Evolutionary conservation across 2,329 filamentous ascomycete species (phyloP).

Genomic region (Venturia carpophila): DNA sequence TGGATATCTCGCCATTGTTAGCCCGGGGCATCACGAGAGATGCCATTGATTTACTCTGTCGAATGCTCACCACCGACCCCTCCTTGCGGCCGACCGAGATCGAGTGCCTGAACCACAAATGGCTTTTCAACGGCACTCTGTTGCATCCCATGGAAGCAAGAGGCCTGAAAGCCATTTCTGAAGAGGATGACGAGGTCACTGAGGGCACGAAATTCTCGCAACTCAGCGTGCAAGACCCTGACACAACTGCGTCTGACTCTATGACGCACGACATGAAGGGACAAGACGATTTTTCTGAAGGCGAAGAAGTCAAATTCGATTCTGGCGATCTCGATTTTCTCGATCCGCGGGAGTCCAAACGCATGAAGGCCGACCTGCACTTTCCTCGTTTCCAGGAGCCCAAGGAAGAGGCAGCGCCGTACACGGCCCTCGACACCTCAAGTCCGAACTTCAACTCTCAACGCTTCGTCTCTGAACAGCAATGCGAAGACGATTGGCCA

Average conservation of each 20-base stretch:
- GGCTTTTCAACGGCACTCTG: conserved; percentile 54
- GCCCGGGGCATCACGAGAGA: conserved; percentile 51
- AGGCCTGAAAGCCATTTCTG: conserved; percentile 35
- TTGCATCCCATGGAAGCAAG: conserved; percentile 24
- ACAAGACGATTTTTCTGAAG: conserved; percentile 24
- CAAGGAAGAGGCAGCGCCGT: conserved; percentile 11
- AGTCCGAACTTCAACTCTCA: conserved; percentile 16
- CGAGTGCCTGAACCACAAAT: conserved; percentile 63
- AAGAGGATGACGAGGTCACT: conserved; percentile 50
- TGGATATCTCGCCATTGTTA: conserved; percentile 59
- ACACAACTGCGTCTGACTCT: conserved; percentile 28
- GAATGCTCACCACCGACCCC: conserved; percentile 78
- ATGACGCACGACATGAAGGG: conserved; percentile 21
- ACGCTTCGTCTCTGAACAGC: neutral
- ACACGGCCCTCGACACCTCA: conserved; percentile 8
- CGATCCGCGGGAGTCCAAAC: conserved; percentile 22
- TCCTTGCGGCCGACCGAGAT: conserved; percentile 65
- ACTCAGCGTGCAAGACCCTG: conserved; percentile 48
- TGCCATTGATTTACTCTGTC: conserved; percentile 65
- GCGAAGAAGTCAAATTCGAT: conserved; percentile 27
- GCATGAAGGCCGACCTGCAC: conserved; percentile 23
- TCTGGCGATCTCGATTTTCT: conserved; percentile 21
- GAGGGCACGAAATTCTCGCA: conserved; percentile 41
- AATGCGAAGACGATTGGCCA: neutral
- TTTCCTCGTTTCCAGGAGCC: conserved; percentile 5